Conservation (phyloP, 2,329 filamentous ascomycete genomes). For the Calonectria fujianensis region DNA sequence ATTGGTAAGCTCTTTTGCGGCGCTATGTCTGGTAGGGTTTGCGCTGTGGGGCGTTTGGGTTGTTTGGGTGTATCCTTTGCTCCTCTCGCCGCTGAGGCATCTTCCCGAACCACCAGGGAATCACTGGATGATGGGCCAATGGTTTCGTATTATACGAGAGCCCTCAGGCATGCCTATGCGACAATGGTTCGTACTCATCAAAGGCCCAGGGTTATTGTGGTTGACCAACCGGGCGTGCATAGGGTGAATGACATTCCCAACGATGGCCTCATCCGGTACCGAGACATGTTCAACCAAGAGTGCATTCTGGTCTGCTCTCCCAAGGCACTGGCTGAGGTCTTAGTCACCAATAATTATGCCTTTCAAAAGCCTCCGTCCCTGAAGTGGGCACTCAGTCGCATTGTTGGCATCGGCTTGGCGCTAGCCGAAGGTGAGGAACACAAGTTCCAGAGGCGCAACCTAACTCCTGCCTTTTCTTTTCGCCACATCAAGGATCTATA, state of each 20-base stretch:
- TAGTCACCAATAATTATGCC: conserved; percentile 81
- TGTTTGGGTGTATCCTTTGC: conserved; percentile 69
- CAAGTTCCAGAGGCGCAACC: conserved; percentile 85
- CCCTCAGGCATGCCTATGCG: conserved; percentile 67
- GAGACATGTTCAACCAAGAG: conserved; percentile 77
- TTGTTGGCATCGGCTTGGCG: conserved; percentile 83
- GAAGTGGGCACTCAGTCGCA: conserved; percentile 73
- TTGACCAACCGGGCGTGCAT: conserved; percentile 27
- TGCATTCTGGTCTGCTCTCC: conserved; percentile 77
- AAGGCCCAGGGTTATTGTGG: too few relatives aligned
- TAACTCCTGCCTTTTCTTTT: conserved; percentile 90
- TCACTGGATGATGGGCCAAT: conserved; percentile 70
- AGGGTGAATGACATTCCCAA: conserved; percentile 79
- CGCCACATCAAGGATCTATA: conserved; percentile 90
- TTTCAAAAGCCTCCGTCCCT: conserved; percentile 78
- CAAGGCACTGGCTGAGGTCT: conserved; percentile 80
- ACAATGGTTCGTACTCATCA: conserved; percentile 65
- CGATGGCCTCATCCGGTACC: conserved; percentile 81
- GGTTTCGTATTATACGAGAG: conserved; percentile 60
- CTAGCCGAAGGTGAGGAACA: conserved; percentile 95
- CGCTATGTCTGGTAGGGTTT: conserved; percentile 60
- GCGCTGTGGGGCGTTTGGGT: conserved; percentile 62
- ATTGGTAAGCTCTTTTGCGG: conserved; percentile 60
- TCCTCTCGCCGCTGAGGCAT: conserved; percentile 69
- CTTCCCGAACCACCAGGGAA: conserved; percentile 67